Conservation (phyloP, 2,329 filamentous ascomycete species). For the Colletotrichum sp. region DNA sequence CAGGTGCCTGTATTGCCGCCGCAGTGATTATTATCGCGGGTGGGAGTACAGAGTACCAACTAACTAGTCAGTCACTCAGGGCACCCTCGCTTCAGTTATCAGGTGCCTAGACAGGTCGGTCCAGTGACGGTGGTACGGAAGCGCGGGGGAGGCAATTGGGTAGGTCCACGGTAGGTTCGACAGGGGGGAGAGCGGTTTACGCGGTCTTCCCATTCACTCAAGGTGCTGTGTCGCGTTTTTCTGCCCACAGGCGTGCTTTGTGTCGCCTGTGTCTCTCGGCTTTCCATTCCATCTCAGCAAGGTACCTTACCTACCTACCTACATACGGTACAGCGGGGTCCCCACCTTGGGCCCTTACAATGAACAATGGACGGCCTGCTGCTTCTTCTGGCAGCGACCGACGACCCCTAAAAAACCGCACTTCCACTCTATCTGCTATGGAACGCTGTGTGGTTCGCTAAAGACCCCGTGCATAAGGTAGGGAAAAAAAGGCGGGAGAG, state of each 20-base stretch:
- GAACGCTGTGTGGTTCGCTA: neutral
- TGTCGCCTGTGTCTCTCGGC: neutral
- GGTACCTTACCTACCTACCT: neutral
- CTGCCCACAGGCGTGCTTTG: neutral
- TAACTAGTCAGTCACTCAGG: neutral
- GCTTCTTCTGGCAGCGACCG: neutral
- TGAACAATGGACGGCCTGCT: neutral
- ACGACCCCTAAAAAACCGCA: constrained; percentile 3
- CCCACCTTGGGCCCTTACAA: neutral
- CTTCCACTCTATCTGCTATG: neutral
- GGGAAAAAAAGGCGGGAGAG: neutral
- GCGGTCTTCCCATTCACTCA: neutral
- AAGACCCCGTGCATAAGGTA: neutral
- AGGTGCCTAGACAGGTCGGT: neutral
- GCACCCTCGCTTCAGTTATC: neutral
- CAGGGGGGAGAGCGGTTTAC: neutral
- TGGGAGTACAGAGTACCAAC: neutral
- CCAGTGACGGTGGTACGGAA: neutral
- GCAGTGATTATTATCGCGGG: neutral
- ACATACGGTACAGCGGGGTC: neutral
- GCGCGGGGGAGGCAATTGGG: neutral
- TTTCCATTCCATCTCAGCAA: neutral
- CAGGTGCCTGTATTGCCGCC: neutral
- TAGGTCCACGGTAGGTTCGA: neutral
- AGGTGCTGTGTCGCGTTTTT: neutral